Evolutionary conservation across 495 filamentous ascomycete genomes (phyloP).

Genomic region (Letharia lupina): DNA sequence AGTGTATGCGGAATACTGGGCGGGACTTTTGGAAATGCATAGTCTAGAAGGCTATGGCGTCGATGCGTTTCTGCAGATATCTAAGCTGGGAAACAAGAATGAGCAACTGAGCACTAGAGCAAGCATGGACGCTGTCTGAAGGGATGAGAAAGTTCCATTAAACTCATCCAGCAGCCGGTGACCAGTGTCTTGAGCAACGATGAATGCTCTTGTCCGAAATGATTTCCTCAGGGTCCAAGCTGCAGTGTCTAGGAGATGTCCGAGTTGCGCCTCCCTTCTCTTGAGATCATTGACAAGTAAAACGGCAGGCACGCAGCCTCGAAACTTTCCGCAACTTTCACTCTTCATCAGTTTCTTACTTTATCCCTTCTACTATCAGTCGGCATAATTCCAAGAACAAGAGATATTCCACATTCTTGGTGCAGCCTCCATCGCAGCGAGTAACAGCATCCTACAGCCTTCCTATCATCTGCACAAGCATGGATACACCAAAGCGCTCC

Average conservation of each 20-base stretch:
- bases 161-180: background rate
- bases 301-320: background rate
- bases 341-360: background rate
- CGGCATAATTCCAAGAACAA: background rate
- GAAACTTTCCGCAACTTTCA: background rate
- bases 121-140: slow-evolving; percentile 78
- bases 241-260: background rate
- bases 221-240: background rate
- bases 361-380: background rate
- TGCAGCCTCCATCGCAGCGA: slow-evolving; percentile 4
- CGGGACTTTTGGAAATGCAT: slow-evolving; percentile 83
- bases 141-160: background rate
- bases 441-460: background rate
- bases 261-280: background rate
- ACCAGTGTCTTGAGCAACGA: background rate
- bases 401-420: slow-evolving; percentile 1
- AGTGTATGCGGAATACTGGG: slow-evolving; percentile 98
- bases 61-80: slow-evolving; percentile 96
- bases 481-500: slow-evolving; percentile 8
- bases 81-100: slow-evolving; percentile 96
- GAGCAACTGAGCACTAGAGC: slow-evolving; percentile 88
- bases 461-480: background rate
- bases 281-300: background rate
- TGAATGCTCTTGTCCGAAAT: background rate
- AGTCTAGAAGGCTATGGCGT: slow-evolving; percentile 93